Percentiles rank a stretch among this genome's conserved stretches.
These are phyloP conservation scores for Aegilops tauschii DNA, from an alignment of 176 grass and related monocot species.

Conservation along the genomic window DNA sequence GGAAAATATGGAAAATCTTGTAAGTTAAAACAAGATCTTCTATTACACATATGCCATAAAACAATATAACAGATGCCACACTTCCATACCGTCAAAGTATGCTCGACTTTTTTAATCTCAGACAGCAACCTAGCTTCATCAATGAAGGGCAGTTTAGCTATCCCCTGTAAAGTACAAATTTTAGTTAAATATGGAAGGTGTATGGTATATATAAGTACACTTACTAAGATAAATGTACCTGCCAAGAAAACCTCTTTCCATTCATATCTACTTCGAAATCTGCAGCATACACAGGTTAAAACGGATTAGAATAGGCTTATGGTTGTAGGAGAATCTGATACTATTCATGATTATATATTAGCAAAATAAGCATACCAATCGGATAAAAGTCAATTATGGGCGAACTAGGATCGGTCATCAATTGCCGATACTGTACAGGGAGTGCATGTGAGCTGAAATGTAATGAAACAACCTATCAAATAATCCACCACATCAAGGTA, in stretches of 20 bases:
- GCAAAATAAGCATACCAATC: conserved; percentile 52
- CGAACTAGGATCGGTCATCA: conserved; percentile 80
- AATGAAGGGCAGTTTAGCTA: conserved; percentile 96
- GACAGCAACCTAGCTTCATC: conserved; percentile 78
- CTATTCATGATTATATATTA: background rate
- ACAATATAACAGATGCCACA: conserved; percentile 17
- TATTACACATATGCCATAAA: conserved; percentile 12
- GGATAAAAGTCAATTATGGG: conserved; percentile 99
- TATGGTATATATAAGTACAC: conserved; percentile 12
- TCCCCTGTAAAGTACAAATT: conserved; percentile 55
- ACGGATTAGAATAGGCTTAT: conserved; percentile 4
- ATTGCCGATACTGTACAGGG: conserved; percentile 66
- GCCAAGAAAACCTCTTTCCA: conserved; percentile 96
- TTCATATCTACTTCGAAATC: conserved; percentile 99
- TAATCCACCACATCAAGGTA: conserved; percentile 12
- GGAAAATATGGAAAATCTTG: conserved; percentile 16
- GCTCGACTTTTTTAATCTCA: conserved; percentile 93
- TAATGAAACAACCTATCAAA: conserved; percentile 25
- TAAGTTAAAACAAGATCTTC: conserved; percentile 14
- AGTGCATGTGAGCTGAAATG: conserved; percentile 85
- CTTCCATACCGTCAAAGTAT: conserved; percentile 78
- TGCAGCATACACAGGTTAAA: conserved; percentile 27
- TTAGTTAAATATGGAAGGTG: conserved; percentile 28
- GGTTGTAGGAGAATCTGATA: conserved; percentile 3
- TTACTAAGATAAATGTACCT: conserved; percentile 51